Evolutionary conservation across 1,284 basidiomycete species (phyloP), one percentile per base, ranked within the genome.

Genomic region (Fereydounia khargensis): DNA sequence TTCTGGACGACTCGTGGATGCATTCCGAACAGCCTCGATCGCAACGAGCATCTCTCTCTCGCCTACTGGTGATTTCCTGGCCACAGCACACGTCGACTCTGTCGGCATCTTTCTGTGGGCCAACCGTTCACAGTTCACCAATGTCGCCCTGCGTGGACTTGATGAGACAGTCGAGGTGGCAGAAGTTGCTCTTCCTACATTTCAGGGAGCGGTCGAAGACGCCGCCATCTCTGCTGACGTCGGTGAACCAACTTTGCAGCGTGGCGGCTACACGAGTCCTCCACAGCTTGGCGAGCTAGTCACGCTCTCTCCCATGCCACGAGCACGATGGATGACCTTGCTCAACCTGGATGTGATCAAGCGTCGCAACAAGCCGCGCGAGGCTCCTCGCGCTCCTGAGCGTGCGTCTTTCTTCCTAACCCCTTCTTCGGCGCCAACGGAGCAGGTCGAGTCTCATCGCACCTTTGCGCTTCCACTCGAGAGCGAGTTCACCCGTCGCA

Each of bases 41-140:
- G 90, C 92, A 2, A 94, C 90, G 0, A 90, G 86, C 65, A 77
- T 99, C 17, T 82, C 89, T 0, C 95, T 98, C 75, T 96, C 91
- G 0, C 95, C 95, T 0, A 88, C 90, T 0, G 87, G 88, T 48
- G 95, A 98, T 76, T 98, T 99, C 78, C 78, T 99, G 46, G 95
- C 95, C 0, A 95, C 92, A 2, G 82, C 89, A 0, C 95, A 99
- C 76, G 85, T 94, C 3, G 92, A 95, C 70, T 91, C 86, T 49
- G 86, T 96, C 34, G 95, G 92, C 5, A 83, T 99, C 4, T 92
- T 88, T 74, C 82, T 99, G 11, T 99, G 95, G 91, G 90, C 91
- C 17, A 98, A 99, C 77, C 85, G 91, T 46, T 89, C 91, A 14
- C 94, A 96, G 72, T 97, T 92, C 75, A 78, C 85, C 0, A 88